Evolutionary conservation across 1,284 basidiomycete species (phyloP).

Genomic region (Ceratobasidium sp.): DNA sequence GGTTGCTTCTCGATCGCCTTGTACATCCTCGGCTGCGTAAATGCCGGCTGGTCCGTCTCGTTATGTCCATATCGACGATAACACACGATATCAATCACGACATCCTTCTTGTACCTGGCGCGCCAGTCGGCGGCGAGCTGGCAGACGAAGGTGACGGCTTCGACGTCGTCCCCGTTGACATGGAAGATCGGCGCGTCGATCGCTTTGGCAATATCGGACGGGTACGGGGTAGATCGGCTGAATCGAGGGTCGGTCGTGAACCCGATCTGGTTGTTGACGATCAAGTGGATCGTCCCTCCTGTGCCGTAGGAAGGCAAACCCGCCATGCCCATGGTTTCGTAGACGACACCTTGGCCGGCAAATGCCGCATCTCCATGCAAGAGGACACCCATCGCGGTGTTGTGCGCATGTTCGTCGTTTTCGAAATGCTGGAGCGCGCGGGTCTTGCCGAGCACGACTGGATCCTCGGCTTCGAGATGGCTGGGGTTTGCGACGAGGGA

Average conservation of each 20-base stretch:
- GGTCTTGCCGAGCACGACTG: slow-evolving; percentile 97
- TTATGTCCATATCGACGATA: slow-evolving; percentile 99
- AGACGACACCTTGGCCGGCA: slow-evolving; percentile 97
- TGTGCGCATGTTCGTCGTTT: slow-evolving; percentile 79
- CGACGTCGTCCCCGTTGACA: slow-evolving; percentile 98
- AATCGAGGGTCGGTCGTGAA: slow-evolving; percentile 99
- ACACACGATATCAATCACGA: slow-evolving; percentile 98
- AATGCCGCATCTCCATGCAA: slow-evolving; percentile 99
- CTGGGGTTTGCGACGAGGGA: slow-evolving; percentile 99
- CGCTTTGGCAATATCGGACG: slow-evolving; percentile 98
- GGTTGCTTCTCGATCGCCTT: slow-evolving; percentile 95
- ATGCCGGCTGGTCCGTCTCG: slow-evolving; percentile 98
- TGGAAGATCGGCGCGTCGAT: slow-evolving; percentile 99
- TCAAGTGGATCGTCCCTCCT: slow-evolving; percentile 97
- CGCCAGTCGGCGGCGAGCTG: slow-evolving; percentile 98
- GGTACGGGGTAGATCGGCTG: slow-evolving; percentile 96
- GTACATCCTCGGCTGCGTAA: slow-evolving; percentile 99
- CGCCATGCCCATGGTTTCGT: slow-evolving; percentile 99
- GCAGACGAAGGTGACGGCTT: slow-evolving; percentile 98
- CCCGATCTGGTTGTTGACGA: slow-evolving; percentile 99
- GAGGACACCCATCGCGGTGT: slow-evolving; percentile 91
- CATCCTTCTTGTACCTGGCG: slow-evolving; percentile 98
- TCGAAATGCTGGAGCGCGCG: slow-evolving; percentile 97
- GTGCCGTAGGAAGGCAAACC: slow-evolving; percentile 95
- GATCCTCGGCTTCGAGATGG: slow-evolving; percentile 97